Percentiles rank a stretch among this genome's conserved stretches.
These are phyloP conservation scores for Neurospora crassa DNA, from an alignment of 2,329 filamentous ascomycete species.

Conservation along the genomic window DNA sequence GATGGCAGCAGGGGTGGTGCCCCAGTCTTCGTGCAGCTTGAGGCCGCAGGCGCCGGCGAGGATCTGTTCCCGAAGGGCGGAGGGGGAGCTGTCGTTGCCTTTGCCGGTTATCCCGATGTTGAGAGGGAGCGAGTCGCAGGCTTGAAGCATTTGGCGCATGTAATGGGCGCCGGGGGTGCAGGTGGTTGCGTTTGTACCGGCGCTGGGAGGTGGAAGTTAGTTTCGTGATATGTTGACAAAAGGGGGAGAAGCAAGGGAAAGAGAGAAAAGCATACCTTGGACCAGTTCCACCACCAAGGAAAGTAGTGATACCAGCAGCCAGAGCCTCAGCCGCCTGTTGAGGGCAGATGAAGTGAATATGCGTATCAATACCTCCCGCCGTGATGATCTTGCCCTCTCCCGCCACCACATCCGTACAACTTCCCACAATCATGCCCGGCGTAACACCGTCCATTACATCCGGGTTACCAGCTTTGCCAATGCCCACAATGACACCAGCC, in stretches of 20 bases:
- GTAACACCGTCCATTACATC: slow-evolving; percentile 89
- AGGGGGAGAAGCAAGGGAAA: not conserved
- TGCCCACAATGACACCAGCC: slow-evolving; percentile 72
- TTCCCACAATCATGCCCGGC: slow-evolving; percentile 69
- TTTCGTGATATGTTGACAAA: not conserved
- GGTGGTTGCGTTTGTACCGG: slow-evolving; percentile 84
- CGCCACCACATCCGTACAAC: slow-evolving; percentile 84
- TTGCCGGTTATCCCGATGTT: slow-evolving; percentile 91
- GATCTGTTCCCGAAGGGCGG: slow-evolving; percentile 68
- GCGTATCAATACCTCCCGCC: slow-evolving; percentile 78
- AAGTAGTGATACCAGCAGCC: slow-evolving; percentile 77
- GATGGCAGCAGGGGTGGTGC: slow-evolving; percentile 81
- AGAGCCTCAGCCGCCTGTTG: slow-evolving; percentile 81
- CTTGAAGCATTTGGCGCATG: slow-evolving; percentile 83
- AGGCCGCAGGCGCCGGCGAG: slow-evolving; percentile 79
- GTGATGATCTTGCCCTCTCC: slow-evolving; percentile 87
- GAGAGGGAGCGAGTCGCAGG: slow-evolving; percentile 68
- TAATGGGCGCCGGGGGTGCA: slow-evolving; percentile 82
- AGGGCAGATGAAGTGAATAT: slow-evolving; percentile 92
- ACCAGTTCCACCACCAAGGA: slow-evolving; percentile 84
- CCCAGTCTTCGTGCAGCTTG: slow-evolving; percentile 96
- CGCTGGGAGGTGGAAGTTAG: slow-evolving; percentile 34
- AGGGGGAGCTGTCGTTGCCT: slow-evolving; percentile 70
- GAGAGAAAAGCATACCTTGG: slow-evolving; percentile 50
- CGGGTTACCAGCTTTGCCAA: slow-evolving; percentile 95